Percentiles rank a stretch among this genome's conserved stretches.
Conservation (phyloP, 768 basidiomycete genomes). For the Podaxis sp. region DNA sequence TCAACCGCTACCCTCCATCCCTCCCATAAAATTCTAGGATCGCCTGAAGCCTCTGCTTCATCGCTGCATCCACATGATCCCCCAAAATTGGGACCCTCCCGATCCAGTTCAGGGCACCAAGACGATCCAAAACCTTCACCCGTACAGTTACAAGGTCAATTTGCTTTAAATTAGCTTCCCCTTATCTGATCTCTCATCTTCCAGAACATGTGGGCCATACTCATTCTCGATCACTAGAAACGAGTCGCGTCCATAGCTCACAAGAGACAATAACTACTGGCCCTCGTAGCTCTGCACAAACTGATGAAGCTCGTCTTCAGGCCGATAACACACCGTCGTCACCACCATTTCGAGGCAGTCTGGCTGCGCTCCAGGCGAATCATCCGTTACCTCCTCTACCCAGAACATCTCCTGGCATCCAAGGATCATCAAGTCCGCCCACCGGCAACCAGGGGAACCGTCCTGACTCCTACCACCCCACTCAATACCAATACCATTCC, state of each 20-base stretch:
- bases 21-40: not conserved
- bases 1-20: not conserved
- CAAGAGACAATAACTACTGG: not conserved
- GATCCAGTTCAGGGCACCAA: not conserved
- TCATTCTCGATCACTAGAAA: not conserved
- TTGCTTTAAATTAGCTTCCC: not conserved
- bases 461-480: not conserved
- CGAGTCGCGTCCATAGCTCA: not conserved
- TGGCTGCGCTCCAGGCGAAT: not conserved
- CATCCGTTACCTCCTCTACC: constrained; percentile 2
- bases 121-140: not conserved
- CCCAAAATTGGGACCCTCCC: not conserved
- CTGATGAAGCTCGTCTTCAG: not conserved
- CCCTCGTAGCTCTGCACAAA: not conserved
- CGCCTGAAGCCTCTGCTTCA: not conserved
- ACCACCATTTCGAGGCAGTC: not conserved
- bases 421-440: not conserved
- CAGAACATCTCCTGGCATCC: not conserved
- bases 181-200: not conserved
- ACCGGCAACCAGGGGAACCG: not conserved
- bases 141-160: not conserved
- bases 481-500: not conserved
- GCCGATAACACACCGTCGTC: not conserved
- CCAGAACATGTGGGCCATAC: not conserved
- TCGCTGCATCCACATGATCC: not conserved